Evolutionary conservation across 805 yeast genomes (phyloP).

Genomic region (Priceomyces carsonii): DNA sequence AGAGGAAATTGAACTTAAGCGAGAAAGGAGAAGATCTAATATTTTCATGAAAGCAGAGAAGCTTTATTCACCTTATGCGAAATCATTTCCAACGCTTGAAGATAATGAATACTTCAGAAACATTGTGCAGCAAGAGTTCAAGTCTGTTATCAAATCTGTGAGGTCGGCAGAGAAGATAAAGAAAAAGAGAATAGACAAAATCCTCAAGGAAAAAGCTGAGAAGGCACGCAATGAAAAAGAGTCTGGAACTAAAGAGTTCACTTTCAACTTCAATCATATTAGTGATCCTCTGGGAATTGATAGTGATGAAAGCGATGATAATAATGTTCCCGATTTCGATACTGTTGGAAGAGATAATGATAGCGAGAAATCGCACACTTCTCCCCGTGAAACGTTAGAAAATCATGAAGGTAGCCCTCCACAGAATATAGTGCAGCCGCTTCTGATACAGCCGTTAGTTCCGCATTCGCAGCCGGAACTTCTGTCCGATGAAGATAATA

Average conservation of each 20-base stretch:
- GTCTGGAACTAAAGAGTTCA: constrained; percentile 16
- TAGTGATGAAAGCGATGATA: constrained; percentile 13
- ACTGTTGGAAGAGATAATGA: not conserved
- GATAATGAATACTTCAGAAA: constrained; percentile 21
- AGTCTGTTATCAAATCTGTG: constrained; percentile 31
- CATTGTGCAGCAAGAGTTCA: constrained; percentile 28
- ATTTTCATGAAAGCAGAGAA: constrained; percentile 40
- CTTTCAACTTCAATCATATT: constrained; percentile 11
- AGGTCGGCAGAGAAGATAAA: constrained; percentile 34
- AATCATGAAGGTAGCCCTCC: not conserved
- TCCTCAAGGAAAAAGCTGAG: constrained; percentile 17
- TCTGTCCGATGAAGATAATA: not conserved
- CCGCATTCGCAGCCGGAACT: not conserved
- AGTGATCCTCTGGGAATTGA: constrained; percentile 17
- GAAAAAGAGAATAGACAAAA: constrained; percentile 21
- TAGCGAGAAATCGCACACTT: no score
- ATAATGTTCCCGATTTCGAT: constrained; percentile 4
- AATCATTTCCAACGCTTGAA: constrained; percentile 19
- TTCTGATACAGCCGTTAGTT: not conserved
- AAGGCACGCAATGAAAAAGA: constrained; percentile 25
- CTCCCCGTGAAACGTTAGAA: no score
- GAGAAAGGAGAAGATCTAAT: constrained; percentile 25
- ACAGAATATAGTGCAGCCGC: not conserved
- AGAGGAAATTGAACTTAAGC: constrained; percentile 16
- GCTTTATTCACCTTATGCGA: constrained; percentile 39